Conservation (phyloP, 1,284 basidiomycete species). For the Tilletia walkeri region DNA sequence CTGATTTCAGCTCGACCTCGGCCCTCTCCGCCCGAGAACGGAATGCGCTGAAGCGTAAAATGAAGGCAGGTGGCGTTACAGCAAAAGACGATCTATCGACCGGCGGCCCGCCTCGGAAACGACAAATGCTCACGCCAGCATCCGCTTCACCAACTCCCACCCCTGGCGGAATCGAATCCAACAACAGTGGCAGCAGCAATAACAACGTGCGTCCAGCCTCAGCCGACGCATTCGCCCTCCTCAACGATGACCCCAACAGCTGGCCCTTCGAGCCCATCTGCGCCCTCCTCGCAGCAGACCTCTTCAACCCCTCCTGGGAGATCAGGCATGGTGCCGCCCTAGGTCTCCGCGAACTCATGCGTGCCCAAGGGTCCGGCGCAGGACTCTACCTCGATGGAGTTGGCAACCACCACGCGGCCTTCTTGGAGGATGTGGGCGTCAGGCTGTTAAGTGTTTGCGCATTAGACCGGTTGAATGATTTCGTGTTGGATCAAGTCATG, state of each 20-base stretch:
- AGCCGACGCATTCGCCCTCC: constrained; percentile 33
- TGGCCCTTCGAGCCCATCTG: constrained; percentile 89
- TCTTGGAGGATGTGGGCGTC: constrained; percentile 84
- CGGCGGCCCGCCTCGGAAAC: constrained; percentile 59
- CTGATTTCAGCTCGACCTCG: constrained; percentile 24
- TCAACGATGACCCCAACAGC: constrained; percentile 62
- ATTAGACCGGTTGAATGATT: constrained; percentile 96
- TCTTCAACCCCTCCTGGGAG: constrained; percentile 86
- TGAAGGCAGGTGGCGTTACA: constrained; percentile 62
- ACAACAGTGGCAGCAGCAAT: constrained; percentile 25
- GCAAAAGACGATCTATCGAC: constrained; percentile 23
- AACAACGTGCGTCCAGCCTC: constrained; percentile 30
- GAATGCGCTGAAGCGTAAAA: constrained; percentile 84
- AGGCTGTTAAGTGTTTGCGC: constrained; percentile 86
- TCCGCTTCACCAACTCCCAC: constrained; percentile 53
- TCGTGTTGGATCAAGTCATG: constrained; percentile 93
- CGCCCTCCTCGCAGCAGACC: constrained; percentile 75
- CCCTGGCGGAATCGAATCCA: constrained; percentile 15
- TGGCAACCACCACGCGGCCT: constrained; percentile 67
- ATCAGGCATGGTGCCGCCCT: constrained; percentile 90
- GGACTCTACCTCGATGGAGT: constrained; percentile 65
- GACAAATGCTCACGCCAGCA: constrained; percentile 56
- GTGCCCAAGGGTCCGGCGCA: constrained; percentile 76
- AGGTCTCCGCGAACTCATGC: constrained; percentile 83
- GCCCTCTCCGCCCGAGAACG: constrained; percentile 70